Evolutionary conservation across 1,139 yeast species (phyloP).

Genomic region (Suhomyces kunorum): DNA sequence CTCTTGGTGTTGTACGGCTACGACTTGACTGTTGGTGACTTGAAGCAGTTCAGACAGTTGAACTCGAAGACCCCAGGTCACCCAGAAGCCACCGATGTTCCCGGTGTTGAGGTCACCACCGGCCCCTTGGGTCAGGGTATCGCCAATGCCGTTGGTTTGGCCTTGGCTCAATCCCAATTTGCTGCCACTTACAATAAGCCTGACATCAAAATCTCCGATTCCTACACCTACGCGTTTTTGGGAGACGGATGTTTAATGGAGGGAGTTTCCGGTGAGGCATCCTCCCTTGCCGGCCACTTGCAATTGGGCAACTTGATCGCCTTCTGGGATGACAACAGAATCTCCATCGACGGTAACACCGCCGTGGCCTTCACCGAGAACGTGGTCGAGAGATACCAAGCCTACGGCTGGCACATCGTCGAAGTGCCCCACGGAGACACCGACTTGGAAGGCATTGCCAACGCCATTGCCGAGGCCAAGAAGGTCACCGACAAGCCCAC

Average conservation of each 20-base stretch:
- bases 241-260: conserved; percentile 99
- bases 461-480: conserved; percentile 76
- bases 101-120: conserved; percentile 96
- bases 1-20: conserved; percentile 86
- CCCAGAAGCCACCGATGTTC: conserved; percentile 76
- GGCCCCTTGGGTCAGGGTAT: conserved; percentile 99
- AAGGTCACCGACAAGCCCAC: conserved; percentile 78
- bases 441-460: conserved; percentile 69
- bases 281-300: conserved; percentile 95
- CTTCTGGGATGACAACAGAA: conserved; percentile 96
- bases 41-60: conserved; percentile 88
- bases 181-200: conserved; percentile 96
- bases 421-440: conserved; percentile 80
- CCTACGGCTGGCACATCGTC: conserved; percentile 93
- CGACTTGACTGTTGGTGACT: conserved; percentile 79
- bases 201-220: conserved; percentile 67
- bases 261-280: conserved; percentile 95
- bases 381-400: conserved; percentile 79
- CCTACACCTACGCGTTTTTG: conserved; percentile 74
- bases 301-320: conserved; percentile 92
- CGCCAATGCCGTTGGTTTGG: conserved; percentile 94
- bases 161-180: conserved; percentile 89
- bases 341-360: conserved; percentile 96
- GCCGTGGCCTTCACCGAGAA: conserved; percentile 93
- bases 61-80: conserved; percentile 96